phyloP scores from a whole-genome alignment of 164 flowering plant species.

The Chimonanthus salicifolius region DNA sequence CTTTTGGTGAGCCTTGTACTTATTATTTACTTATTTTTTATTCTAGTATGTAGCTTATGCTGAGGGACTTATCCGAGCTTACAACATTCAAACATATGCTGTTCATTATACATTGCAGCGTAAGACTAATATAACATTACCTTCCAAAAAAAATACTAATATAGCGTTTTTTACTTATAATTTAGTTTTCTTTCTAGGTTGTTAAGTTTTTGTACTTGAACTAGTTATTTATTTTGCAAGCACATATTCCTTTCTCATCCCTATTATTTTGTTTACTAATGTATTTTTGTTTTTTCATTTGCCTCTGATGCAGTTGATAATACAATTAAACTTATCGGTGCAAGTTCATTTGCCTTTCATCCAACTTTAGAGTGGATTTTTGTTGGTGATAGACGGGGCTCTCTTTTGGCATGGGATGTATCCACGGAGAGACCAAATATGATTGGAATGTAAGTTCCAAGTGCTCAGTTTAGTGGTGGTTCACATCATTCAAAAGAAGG shows the following conservation, averaged over 20 bases:
- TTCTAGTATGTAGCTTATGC: conserved; percentile 96
- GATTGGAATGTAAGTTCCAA: conserved; percentile 87
- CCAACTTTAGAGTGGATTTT: conserved; percentile 96
- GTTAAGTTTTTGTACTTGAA: background rate
- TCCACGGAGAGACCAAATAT: conserved; percentile 93
- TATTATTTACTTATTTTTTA: conserved; percentile 7
- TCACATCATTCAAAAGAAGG: too few relatives aligned
- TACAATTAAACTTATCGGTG: conserved; percentile 88
- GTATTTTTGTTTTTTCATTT: background rate
- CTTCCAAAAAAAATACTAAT: background rate
- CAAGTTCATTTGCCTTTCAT: conserved; percentile 94
- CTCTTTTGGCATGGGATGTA: conserved; percentile 98
- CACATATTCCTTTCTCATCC: too few relatives aligned
- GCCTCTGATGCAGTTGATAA: conserved; percentile 66
- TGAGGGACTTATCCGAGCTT: conserved; percentile 93
- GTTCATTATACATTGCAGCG: conserved; percentile 92
- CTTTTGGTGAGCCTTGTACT: conserved; percentile 1
- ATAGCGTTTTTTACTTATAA: background rate
- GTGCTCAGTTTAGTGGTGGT: background rate
- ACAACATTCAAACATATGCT: conserved; percentile 92
- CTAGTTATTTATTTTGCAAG: background rate
- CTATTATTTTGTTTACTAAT: background rate
- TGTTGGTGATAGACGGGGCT: conserved; percentile 97
- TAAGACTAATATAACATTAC: conserved; percentile 33
- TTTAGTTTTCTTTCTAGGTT: background rate